Base-by-base conservation (phyloP, 352 stramenopile species). In the Globisporangium viniferum region DNA sequence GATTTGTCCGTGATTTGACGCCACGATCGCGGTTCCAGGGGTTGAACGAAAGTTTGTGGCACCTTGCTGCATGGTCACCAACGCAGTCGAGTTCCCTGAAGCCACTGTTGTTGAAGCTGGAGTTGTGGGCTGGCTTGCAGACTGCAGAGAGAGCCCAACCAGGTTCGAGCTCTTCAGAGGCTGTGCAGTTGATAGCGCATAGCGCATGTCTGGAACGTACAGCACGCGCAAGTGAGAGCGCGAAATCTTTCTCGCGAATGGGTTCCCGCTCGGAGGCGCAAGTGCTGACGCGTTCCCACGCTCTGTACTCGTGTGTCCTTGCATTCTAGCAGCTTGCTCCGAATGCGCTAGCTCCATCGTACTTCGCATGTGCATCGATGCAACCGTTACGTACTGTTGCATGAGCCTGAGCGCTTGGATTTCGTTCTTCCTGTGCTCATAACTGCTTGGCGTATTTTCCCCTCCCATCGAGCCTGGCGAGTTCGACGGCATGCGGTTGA, bases 321-420 rank as follows among this genome's bases (percentile, higher is more conserved):
- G 81, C 77, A 94, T 89, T 33, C 84, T 74, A 5, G 81, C 84
- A 27, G 75, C 77, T 72, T 96, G 89, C 67, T 96, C 89, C 0
- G 82, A 92, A 35, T 93, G 84, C 9, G 84, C 82, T 44, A 95
- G 75, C 70, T 96, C 81, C 70, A 96, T 83, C 63, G 95, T 96
- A 61, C 81, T 94, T n/a, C 82, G 80, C 89, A 96, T 95, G 65
- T 96, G 89, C 78, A 91, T 93, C 46, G 89, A 96, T 4, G 89
- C 89, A 63, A 94, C 92, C 9, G 78, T 82, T 12, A 96, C 87
- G 60, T 96, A 96, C 68, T 96, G 80, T 59, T 94, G 83, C 83
- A 96, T 95, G 14, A 96, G 77, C 62, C 90, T 91, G 8, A 96
- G 67, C 15, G 79, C 88, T 65, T 90, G 81, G 27, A 88, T 82